Percentiles rank a stretch among this genome's conserved stretches.
Evolutionary conservation across 345 rosid species (phyloP).

Genomic region (Eucalyptus marginata): DNA sequence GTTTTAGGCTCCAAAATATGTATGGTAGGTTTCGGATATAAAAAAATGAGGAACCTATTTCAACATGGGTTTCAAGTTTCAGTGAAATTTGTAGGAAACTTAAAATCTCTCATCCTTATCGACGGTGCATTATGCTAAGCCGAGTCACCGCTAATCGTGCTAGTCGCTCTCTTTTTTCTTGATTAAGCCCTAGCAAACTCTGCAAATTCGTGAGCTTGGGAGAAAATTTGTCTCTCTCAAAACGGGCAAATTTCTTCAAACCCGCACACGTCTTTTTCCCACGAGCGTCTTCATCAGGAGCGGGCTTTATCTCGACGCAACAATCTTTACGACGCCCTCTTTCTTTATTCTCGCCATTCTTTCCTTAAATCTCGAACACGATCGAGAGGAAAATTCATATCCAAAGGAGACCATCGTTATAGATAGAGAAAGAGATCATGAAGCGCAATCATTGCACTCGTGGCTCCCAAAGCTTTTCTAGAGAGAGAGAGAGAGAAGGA

Average conservation of each 20-base stretch:
- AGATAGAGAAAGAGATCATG: not conserved
- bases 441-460: not conserved
- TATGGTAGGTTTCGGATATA: rapidly evolving
- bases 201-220: not conserved
- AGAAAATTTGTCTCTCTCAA: not conserved
- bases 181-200: not conserved
- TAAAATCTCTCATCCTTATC: not conserved
- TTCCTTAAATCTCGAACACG: not conserved
- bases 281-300: not conserved
- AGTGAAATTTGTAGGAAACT: rapidly evolving
- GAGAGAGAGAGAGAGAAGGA: not conserved
- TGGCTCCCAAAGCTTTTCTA: not conserved
- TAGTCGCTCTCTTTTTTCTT: not conserved
- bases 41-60: no score
- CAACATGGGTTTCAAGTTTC: rapidly evolving
- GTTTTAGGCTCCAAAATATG: no score
- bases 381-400: not conserved
- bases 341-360: not conserved
- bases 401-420: not conserved
- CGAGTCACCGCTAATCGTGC: not conserved
- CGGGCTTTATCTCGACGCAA: not conserved
- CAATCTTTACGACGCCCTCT: no score
- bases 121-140: not conserved
- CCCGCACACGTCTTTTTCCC: not conserved
- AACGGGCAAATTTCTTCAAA: not conserved